Conservation (phyloP, 257 asterid species). For the Linaria vulgaris region DNA sequence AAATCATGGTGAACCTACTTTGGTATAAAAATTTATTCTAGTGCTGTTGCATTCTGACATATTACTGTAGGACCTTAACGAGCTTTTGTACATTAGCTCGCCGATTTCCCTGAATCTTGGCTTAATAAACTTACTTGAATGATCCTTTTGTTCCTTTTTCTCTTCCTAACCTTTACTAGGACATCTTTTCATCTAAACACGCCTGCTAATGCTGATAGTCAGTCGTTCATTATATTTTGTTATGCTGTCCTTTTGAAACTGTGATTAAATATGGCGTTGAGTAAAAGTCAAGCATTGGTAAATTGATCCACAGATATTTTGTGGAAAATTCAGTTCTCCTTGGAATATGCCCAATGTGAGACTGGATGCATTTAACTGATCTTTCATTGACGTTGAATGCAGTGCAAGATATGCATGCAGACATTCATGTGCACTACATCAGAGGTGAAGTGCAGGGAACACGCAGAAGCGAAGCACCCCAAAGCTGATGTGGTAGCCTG, state of each 20-base stretch:
- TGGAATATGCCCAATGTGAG: no score
- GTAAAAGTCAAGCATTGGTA: neutral
- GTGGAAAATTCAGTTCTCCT: no score
- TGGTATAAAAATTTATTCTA: no score
- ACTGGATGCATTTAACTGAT: neutral
- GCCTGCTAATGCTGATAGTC: neutral
- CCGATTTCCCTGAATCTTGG: no score
- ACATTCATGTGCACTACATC: constrained; percentile 87
- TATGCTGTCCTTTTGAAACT: neutral
- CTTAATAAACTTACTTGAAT: neutral
- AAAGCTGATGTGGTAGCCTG: constrained; percentile 60
- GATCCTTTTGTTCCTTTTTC: neutral
- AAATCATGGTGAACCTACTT: no score
- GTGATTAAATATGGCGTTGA: neutral
- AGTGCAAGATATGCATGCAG: constrained; percentile 61
- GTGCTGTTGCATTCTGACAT: no score
- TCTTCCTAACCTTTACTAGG: neutral
- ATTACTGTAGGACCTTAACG: no score
- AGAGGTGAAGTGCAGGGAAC: constrained; percentile 94
- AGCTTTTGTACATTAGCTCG: no score
- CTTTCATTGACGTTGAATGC: constrained; percentile 20
- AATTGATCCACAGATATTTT: neutral
- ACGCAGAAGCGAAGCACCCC: constrained; percentile 93
- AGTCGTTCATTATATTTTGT: neutral
- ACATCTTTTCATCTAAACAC: neutral